Evolutionary conservation across 257 asterid species (phyloP).

Genomic region (Solanum arcanum): DNA sequence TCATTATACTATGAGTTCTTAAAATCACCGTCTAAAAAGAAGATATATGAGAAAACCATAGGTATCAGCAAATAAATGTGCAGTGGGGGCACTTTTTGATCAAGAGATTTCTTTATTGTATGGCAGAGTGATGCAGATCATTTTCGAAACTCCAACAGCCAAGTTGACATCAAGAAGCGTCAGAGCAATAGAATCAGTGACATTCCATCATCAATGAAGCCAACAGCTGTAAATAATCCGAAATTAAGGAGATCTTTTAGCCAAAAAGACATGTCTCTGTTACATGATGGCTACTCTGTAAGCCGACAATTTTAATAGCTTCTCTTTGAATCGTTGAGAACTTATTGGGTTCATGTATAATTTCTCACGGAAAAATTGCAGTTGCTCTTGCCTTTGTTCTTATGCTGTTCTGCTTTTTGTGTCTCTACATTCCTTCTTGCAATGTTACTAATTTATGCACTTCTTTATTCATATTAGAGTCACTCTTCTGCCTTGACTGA

Average conservation of each 20-base stretch:
- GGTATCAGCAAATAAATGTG: not conserved
- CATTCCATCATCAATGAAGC: slow-evolving; percentile 13
- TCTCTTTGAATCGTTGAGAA: not conserved
- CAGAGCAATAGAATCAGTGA: slow-evolving; percentile 20
- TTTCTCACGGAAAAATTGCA: not conserved
- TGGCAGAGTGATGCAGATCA: slow-evolving; percentile 55
- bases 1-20: not conserved
- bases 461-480: slow-evolving; percentile 35
- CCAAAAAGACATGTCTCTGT: slow-evolving; percentile 36
- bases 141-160: slow-evolving; percentile 30
- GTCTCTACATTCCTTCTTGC: not conserved
- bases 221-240: slow-evolving; percentile 31
- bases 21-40: not conserved
- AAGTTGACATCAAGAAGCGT: slow-evolving; percentile 26
- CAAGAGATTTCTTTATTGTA: not conserved
- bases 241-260: slow-evolving; percentile 49
- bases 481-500: slow-evolving; percentile 73
- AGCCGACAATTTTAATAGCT: slow-evolving; percentile 1
- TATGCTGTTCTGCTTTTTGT: not conserved
- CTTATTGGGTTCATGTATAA: not conserved
- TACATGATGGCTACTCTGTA: slow-evolving; percentile 79
- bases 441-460: slow-evolving; percentile 5
- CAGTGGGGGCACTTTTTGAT: not conserved
- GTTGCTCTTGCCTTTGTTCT: not conserved
- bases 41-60: not conserved